phyloP scores from a whole-genome alignment of 805 yeast species.

The Starmerella vaccinii region DNA sequence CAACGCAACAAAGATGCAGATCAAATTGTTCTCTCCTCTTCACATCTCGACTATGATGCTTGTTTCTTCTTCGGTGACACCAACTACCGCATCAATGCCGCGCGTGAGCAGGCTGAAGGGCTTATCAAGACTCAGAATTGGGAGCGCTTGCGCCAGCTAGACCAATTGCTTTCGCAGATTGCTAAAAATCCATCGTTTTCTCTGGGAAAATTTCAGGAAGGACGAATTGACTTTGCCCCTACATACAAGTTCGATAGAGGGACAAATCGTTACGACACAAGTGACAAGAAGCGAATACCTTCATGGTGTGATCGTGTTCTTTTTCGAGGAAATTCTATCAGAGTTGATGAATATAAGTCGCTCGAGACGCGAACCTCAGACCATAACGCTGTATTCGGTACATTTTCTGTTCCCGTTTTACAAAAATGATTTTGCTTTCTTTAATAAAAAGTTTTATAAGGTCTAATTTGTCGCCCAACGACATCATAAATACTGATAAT shows the following conservation, averaged over 20 bases:
- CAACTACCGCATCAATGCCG: slow-evolving; percentile 67
- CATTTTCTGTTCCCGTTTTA: slow-evolving; percentile 44
- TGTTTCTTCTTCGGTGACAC: slow-evolving; percentile 90
- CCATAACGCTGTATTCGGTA: slow-evolving; percentile 80
- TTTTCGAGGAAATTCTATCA: slow-evolving; percentile 49
- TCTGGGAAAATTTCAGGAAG: slow-evolving; percentile 73
- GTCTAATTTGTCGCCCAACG: too few species aligned
- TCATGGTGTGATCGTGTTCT: slow-evolving; percentile 95
- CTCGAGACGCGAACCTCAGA: slow-evolving; percentile 62
- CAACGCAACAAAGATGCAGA: slow-evolving; percentile 84
- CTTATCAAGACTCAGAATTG: slow-evolving; percentile 42
- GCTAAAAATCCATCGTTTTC: slow-evolving; percentile 49
- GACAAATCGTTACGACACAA: slow-evolving; percentile 68
- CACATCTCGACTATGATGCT: slow-evolving; percentile 65
- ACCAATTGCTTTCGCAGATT: slow-evolving; percentile 73
- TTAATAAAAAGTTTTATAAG: not conserved
- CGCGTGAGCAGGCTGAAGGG: slow-evolving; percentile 58
- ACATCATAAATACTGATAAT: too few species aligned
- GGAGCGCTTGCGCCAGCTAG: slow-evolving; percentile 50
- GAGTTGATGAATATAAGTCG: slow-evolving; percentile 51
- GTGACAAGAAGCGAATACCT: slow-evolving; percentile 87
- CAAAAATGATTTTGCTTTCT: not conserved
- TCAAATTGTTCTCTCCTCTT: slow-evolving; percentile 41
- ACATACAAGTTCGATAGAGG: slow-evolving; percentile 93
- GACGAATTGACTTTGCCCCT: slow-evolving; percentile 71